Evolutionary conservation across 2,329 filamentous ascomycete genomes (phyloP).

Genomic region (Tricladium varicosporioides): DNA sequence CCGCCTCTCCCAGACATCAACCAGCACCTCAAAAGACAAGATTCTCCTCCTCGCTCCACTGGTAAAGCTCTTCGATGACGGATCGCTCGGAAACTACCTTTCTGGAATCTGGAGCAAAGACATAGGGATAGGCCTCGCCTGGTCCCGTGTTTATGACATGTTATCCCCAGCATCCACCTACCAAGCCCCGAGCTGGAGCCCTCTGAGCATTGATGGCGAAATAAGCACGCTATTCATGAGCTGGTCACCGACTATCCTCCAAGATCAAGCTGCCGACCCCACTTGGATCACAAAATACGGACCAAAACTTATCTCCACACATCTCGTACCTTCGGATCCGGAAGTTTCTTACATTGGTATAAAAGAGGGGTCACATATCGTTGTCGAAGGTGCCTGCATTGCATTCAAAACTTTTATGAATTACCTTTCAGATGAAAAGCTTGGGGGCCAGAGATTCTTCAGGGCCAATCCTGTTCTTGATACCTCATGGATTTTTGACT

Average conservation of each 20-base stretch:
- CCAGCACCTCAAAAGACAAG: slow-evolving; percentile 20
- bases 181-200: slow-evolving; percentile 10
- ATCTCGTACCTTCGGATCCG: neutral
- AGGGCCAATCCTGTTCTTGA: neutral
- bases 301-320: neutral
- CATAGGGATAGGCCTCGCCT: slow-evolving; percentile 2
- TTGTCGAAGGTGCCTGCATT: neutral
- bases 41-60: slow-evolving; percentile 28
- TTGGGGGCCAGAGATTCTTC: neutral
- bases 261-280: neutral
- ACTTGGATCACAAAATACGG: slow-evolving; percentile 2
- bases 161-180: slow-evolving; percentile 1
- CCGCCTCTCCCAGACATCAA: slow-evolving; percentile 24
- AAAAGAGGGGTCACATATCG: slow-evolving; percentile 3
- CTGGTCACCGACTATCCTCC: neutral
- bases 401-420: neutral
- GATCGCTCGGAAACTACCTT: slow-evolving; percentile 7
- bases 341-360: neutral
- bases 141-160: neutral
- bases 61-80: slow-evolving; percentile 11
- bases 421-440: neutral
- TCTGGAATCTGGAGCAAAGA: slow-evolving; percentile 10
- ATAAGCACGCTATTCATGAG: neutral
- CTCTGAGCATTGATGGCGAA: slow-evolving; percentile 6
- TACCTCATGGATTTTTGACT: slow-evolving; percentile 2